Conservation (phyloP, 23 red algal species). For the Gracilaria caudata region DNA sequence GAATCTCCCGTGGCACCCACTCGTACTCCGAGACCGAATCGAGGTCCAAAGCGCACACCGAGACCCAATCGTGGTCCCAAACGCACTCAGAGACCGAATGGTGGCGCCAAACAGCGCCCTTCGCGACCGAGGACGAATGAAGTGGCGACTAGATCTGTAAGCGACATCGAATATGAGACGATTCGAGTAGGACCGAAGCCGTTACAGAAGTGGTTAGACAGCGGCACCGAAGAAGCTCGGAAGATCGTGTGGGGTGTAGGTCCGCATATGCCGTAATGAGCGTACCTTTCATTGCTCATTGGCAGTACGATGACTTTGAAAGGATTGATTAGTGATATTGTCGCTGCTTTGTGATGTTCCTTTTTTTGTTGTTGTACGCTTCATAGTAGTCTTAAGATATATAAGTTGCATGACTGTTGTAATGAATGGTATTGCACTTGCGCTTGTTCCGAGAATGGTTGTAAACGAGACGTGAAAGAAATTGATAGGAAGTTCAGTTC, state of each 20-base stretch:
- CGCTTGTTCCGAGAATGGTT: too few relatives aligned
- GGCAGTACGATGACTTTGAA: not conserved
- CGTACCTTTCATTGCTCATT: not conserved
- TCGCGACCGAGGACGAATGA: not conserved
- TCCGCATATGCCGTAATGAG: slow-evolving; percentile 1
- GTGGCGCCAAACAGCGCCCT: not conserved
- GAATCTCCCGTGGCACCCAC: slow-evolving; percentile 7
- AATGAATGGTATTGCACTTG: not conserved
- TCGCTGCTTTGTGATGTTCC: not conserved
- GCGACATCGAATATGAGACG: not conserved
- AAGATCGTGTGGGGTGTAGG: slow-evolving; percentile 11
- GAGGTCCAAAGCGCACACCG: not conserved
- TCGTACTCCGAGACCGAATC: slow-evolving; percentile 9
- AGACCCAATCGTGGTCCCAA: slow-evolving; percentile 9
- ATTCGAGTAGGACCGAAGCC: slow-evolving; percentile 8
- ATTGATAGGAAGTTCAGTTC: too few relatives aligned
- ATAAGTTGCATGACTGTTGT: not conserved
- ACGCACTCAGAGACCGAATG: not conserved
- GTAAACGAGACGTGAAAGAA: too few relatives aligned
- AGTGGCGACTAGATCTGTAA: not conserved
- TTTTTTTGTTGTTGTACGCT: not conserved
- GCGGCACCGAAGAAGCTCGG: slow-evolving; percentile 6
- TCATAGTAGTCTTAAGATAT: not conserved
- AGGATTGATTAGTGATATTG: not conserved
- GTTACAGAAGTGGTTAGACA: slow-evolving; percentile 7